These are phyloP conservation scores for Diaporthe citrichinensis DNA, from an alignment of 2,329 filamentous ascomycete genomes.

Conservation along the genomic window DNA sequence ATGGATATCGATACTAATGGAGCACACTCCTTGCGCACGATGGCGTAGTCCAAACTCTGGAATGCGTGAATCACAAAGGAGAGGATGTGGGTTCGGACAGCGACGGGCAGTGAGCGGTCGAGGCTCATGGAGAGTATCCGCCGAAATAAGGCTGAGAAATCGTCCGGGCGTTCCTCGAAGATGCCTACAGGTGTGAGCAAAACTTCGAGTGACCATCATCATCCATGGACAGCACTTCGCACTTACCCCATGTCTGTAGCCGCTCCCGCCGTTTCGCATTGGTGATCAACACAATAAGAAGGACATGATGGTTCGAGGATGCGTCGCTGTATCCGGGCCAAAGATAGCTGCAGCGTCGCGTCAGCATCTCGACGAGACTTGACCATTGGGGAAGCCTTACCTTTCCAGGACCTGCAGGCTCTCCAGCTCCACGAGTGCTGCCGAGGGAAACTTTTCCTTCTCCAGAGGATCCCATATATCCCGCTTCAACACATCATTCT, in stretches of 20 bases:
- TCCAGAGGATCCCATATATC: slow-evolving; percentile 92
- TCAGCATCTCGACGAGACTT: slow-evolving; percentile 45
- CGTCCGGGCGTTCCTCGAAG: slow-evolving; percentile 81
- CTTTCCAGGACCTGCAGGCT: slow-evolving; percentile 91
- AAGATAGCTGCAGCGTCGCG: slow-evolving; percentile 74
- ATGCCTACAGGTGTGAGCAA: slow-evolving; percentile 64
- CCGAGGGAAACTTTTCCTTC: slow-evolving; percentile 82
- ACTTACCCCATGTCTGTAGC: slow-evolving; percentile 86
- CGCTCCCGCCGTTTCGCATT: slow-evolving; percentile 92
- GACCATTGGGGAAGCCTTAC: slow-evolving; percentile 56
- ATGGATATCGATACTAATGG: slow-evolving; percentile 94
- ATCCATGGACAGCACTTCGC: slow-evolving; percentile 46
- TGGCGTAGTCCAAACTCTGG: slow-evolving; percentile 89
- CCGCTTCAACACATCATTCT: slow-evolving; percentile 87
- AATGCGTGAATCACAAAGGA: slow-evolving; percentile 93
- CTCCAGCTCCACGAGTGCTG: slow-evolving; percentile 85
- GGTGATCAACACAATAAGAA: slow-evolving; percentile 87
- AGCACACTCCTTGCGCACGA: slow-evolving; percentile 96
- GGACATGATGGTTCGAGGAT: slow-evolving; percentile 90
- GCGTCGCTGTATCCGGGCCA: slow-evolving; percentile 95
- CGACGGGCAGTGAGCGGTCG: slow-evolving; percentile 75
- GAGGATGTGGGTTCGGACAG: slow-evolving; percentile 85
- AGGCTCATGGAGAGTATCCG: slow-evolving; percentile 90
- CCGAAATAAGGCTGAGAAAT: slow-evolving; percentile 91
- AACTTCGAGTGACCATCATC: not conserved